Evolutionary conservation across 495 filamentous ascomycete genomes (phyloP).

Genomic region (Trichoderma parareesei): DNA sequence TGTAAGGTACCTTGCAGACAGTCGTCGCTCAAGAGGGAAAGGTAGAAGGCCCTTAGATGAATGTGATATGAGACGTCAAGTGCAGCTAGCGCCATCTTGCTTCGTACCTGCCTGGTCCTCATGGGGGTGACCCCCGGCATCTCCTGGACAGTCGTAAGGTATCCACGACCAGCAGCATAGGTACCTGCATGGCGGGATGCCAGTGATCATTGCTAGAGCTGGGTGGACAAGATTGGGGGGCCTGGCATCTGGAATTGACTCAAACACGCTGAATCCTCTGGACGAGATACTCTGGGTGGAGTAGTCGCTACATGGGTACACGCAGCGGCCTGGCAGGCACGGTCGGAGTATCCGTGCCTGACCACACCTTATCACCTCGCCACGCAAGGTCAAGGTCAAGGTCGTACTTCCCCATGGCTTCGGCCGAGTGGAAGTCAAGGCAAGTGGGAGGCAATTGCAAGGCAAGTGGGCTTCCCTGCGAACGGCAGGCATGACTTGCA

Average conservation of each 20-base stretch:
- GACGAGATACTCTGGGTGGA: not conserved
- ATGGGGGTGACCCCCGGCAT: too few relatives aligned
- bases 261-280: not conserved
- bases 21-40: too few relatives aligned
- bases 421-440: not conserved
- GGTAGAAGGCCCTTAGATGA: not conserved
- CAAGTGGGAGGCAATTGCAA: too few relatives aligned
- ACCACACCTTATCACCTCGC: too few relatives aligned
- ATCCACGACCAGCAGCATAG: not conserved
- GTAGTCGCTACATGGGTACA: not conserved
- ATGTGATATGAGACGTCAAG: not conserved
- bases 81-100: not conserved
- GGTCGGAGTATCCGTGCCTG: not conserved
- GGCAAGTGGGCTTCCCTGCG: not conserved
- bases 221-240: not conserved
- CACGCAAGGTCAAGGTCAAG: too few relatives aligned
- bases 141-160: too few relatives aligned
- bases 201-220: not conserved
- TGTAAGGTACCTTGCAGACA: not conserved
- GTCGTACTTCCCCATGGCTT: not conserved
- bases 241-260: too few relatives aligned
- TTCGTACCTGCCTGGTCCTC: too few relatives aligned
- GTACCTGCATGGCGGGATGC: not conserved
- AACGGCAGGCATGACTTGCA: conserved; percentile 10
- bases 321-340: not conserved